Base-by-base conservation (phyloP, 2,329 filamentous ascomycete species). In the Penicillium sp. region DNA sequence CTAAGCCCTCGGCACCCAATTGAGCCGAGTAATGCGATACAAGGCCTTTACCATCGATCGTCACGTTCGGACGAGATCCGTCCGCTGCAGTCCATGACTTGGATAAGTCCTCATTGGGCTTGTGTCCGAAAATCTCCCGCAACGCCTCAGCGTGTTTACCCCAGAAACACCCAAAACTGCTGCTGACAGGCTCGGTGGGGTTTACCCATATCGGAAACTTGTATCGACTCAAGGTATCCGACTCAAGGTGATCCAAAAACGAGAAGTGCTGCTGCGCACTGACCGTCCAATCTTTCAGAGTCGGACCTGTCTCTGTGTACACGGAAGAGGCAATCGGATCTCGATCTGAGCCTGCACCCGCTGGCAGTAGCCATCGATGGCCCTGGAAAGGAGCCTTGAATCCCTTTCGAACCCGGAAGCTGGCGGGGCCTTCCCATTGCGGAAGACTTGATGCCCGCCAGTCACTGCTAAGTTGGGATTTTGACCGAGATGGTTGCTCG, bases 141-240 rank as follows among this genome's bases (percentile, higher is more conserved):
- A 82, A 78, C 37, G 72, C 70, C n/a, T 78, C 75, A 45, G 83
- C 80, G 64, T 86, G 83, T 34, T 74, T 74, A n/a, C 82, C 82
- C 74, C 81, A 79, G 52, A 86, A 78, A 45, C 81, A 82, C 43
- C 82, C 75, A 62, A 87, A 83, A 64, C 85, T 83, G 34, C 83
- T 80, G 50, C 82, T 84, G 66, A 84, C 78, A 25, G 82, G 76
- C 54, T 77, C 75, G 31, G 80, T 82, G 15, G 81, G 77, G 48
- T 83, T 82, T 57, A 82, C 78, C 73, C 73, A 75, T 17, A 72
- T 53, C 10, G 74, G 66, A 59, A 84, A 84, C 61, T 80, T 81
- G 67, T 85, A 85, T 41, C 71, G 74, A 10, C 73, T 70, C 25
- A 84, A 65, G 47, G 77, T 71, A 31, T 78, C 75, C 42, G 73